Base-by-base conservation (phyloP, 2,329 filamentous ascomycete species). In the Aureobasidium sp. region DNA sequence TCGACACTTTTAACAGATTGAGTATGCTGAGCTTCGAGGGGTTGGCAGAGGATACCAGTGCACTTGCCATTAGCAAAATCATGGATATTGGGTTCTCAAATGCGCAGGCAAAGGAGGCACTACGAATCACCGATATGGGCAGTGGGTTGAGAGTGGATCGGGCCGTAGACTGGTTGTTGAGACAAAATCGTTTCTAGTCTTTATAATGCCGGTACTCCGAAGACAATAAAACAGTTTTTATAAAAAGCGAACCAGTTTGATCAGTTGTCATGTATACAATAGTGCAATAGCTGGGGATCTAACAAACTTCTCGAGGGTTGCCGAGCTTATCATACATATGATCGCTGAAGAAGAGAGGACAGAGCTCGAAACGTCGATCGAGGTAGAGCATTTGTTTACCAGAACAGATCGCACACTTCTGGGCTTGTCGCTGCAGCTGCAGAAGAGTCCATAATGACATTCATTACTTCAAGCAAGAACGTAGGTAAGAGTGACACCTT, bases 21-120 rank as follows among this genome's bases (percentile, higher is more conserved):
- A 67, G 48, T 12, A 37, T 48, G 39, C 44, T 29, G 23, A 71
- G 75, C 47, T 70, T 68, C 6, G 69, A 61, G 51, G 71, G 65
- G 57, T 69, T 66, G 65, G 81, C 70, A 66, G 72, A 79, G 41
- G 81, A 84, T 57, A 82, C 83, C 0, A 80, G 80, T 15, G 83
- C 85, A 52, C 76, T 77, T 50, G 84, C 84, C 0, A 79, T 87
- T 20, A 73, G 77, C 51, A 75, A 78, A 46, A 81, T 87, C 62
- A 81, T 85, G 5, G 80, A 84, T 39, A 82, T 87, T 70, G 84
- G 84, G 0, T 87, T 87, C 66, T 77, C 77, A 8, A 73, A 79
- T 17, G 77, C 78, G 20, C 77, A 84, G 65, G 84, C 83, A 8
- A 79, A 80, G 63, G 78, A 80, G 67, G 84, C 84, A 20, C 72